A percentile compares a stretch with the other conserved stretches of the same genome.
These are phyloP conservation scores for Fonsecaea erecta DNA, from an alignment of 2,329 filamentous ascomycete species.

Conservation along the genomic window DNA sequence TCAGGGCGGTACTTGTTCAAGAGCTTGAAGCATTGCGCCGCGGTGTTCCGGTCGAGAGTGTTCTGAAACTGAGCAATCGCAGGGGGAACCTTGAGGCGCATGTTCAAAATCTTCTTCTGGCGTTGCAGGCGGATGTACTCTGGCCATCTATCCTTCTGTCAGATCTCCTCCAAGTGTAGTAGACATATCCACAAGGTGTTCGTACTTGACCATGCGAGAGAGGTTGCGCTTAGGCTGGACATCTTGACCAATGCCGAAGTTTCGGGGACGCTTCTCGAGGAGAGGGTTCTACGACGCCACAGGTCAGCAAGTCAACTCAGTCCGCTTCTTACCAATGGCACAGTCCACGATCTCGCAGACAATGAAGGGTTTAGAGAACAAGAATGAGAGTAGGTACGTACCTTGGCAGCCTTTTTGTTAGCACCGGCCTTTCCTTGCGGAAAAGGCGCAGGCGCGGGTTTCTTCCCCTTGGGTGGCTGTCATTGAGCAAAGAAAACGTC, in stretches of 20 bases:
- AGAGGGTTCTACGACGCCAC: constrained; percentile 79
- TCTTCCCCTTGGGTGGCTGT: constrained; percentile 99
- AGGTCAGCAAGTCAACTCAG: constrained; percentile 13
- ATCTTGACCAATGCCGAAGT: constrained; percentile 99
- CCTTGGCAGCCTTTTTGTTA: constrained; percentile 95
- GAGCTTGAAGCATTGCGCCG: constrained; percentile 96
- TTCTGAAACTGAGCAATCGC: constrained; percentile 97
- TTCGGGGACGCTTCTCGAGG: constrained; percentile 95
- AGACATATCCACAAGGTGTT: neutral
- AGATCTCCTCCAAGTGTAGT: neutral
- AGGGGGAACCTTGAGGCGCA: constrained; percentile 98
- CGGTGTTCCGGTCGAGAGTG: constrained; percentile 94
- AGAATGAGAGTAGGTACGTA: constrained; percentile 46
- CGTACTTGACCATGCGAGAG: constrained; percentile 89
- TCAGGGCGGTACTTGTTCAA: constrained; percentile 99
- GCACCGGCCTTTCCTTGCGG: constrained; percentile 85
- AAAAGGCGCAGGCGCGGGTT: constrained; percentile 96
- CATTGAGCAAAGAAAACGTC: constrained; percentile 99
- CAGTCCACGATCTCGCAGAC: neutral
- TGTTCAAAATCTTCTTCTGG: constrained; percentile 92
- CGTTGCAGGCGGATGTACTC: constrained; percentile 98
- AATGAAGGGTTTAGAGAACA: neutral
- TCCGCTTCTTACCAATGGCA: neutral
- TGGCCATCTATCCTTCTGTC: constrained; percentile 67
- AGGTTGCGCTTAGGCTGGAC: constrained; percentile 96